phyloP scores from a whole-genome alignment of 2,329 filamentous ascomycete species.

The Rugonectria rugulosa region DNA sequence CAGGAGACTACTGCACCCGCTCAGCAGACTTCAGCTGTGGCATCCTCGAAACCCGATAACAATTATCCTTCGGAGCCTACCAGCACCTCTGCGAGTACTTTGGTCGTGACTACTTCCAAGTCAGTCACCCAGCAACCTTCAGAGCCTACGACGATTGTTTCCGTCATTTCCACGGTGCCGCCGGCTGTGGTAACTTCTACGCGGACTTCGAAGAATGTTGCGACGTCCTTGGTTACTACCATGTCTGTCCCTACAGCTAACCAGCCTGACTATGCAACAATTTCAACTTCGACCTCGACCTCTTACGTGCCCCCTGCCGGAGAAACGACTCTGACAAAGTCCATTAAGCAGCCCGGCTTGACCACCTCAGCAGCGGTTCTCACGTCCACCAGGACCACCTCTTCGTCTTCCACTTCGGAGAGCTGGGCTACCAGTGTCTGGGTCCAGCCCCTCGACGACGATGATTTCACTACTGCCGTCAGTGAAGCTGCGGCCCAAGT shows the following conservation, averaged over 20 bases:
- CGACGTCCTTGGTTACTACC: slow-evolving; percentile 13
- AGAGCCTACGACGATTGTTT: not conserved
- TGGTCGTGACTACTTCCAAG: slow-evolving; percentile 1
- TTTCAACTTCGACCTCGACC: not conserved
- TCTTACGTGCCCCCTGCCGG: slow-evolving; percentile 14
- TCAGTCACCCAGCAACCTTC: slow-evolving; percentile 5
- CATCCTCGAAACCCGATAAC: not conserved
- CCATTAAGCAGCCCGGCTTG: slow-evolving; percentile 36
- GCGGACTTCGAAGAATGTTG: not conserved
- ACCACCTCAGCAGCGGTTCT: slow-evolving; percentile 6
- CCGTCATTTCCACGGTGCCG: not conserved
- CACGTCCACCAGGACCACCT: not conserved
- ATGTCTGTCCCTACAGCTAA: slow-evolving; percentile 19
- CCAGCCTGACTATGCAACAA: slow-evolving; percentile 21
- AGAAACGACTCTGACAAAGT: slow-evolving; percentile 37
- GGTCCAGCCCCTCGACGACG: slow-evolving; percentile 39
- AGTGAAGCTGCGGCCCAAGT: slow-evolving; percentile 13
- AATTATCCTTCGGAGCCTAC: not conserved
- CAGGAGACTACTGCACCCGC: slow-evolving; percentile 8
- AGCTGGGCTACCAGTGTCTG: slow-evolving; percentile 34
- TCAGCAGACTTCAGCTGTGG: not conserved
- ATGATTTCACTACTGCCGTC: too few species aligned
- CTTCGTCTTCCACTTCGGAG: not conserved
- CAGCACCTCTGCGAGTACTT: slow-evolving; percentile 14
- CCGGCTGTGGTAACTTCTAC: not conserved